phyloP scores from a whole-genome alignment of 2,329 filamentous ascomycete genomes.

The Arthroderma sp. region DNA sequence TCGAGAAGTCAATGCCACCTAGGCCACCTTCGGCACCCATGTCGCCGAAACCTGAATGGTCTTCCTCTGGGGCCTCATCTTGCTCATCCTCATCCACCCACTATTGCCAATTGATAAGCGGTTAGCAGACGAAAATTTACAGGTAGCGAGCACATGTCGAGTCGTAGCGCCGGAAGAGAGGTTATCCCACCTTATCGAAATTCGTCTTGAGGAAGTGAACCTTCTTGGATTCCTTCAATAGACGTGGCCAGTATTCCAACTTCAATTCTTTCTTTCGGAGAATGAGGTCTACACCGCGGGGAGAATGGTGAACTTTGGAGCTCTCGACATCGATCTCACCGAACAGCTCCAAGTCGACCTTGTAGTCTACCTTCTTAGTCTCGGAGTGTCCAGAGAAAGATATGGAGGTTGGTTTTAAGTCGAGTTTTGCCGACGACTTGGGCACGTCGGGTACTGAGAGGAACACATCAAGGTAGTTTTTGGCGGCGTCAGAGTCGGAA shows the following conservation, averaged over 20 bases:
- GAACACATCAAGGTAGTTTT: conserved; percentile 92
- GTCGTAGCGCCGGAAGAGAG: neutral
- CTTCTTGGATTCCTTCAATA: conserved; percentile 83
- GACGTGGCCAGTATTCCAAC: conserved; percentile 87
- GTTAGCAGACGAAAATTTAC: neutral
- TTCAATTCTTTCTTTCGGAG: conserved; percentile 95
- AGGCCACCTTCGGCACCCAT: conserved; percentile 54
- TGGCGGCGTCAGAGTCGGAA: conserved; percentile 59
- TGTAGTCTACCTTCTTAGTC: conserved; percentile 75
- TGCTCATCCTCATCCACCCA: conserved; percentile 99
- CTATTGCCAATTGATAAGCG: conserved; percentile 23
- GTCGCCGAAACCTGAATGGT: conserved; percentile 43
- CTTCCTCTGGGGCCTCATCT: conserved; percentile 69
- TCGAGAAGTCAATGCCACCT: conserved; percentile 85
- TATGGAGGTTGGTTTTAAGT: conserved; percentile 64
- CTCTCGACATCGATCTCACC: conserved; percentile 76
- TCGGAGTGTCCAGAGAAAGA: conserved; percentile 71
- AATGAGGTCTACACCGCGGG: conserved; percentile 77
- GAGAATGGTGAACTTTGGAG: conserved; percentile 77
- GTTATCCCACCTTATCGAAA: conserved; percentile 69
- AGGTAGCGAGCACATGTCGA: neutral
- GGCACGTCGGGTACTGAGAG: conserved; percentile 79
- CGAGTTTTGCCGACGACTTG: conserved; percentile 61
- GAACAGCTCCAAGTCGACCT: conserved; percentile 75
- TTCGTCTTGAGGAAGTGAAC: conserved; percentile 95